These are phyloP conservation scores for Cryptococcus neoformans DNA, from an alignment of 1,284 basidiomycete genomes.

Conservation along the genomic window DNA sequence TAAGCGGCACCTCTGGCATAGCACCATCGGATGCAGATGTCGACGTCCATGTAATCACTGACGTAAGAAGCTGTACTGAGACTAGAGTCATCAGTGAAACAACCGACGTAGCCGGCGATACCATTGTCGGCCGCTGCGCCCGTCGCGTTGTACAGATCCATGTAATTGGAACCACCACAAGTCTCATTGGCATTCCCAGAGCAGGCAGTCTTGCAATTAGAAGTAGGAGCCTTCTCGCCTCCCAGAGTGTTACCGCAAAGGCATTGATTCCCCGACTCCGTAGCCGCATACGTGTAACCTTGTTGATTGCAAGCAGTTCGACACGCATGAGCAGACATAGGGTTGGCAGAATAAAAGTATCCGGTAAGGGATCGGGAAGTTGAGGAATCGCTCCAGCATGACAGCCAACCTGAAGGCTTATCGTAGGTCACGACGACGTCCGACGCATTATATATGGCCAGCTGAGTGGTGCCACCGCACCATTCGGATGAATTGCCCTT, in stretches of 20 bases:
- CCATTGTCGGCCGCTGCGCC: slow-evolving; percentile 12
- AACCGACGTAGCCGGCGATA: slow-evolving; percentile 19
- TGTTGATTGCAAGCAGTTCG: not conserved
- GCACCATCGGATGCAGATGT: slow-evolving; percentile 19
- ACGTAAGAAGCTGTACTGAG: not conserved
- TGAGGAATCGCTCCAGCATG: slow-evolving; percentile 20
- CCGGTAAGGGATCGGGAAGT: slow-evolving; percentile 10
- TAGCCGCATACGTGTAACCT: slow-evolving; percentile 1
- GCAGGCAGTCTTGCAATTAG: slow-evolving; percentile 17
- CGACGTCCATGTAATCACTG: slow-evolving; percentile 14
- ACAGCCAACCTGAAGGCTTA: slow-evolving; percentile 19
- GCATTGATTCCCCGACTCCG: slow-evolving; percentile 18
- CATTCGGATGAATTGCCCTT: slow-evolving; percentile 9
- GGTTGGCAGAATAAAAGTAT: slow-evolving; percentile 17
- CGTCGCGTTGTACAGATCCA: slow-evolving; percentile 19
- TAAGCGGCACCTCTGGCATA: slow-evolving; percentile 15
- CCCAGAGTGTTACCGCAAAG: slow-evolving; percentile 24
- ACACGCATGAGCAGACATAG: slow-evolving; percentile 15
- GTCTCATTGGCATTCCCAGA: slow-evolving; percentile 13
- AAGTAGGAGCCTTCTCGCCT: slow-evolving; percentile 14
- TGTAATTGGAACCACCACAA: slow-evolving; percentile 11
- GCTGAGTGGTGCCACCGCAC: slow-evolving; percentile 14
- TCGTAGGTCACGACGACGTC: not conserved
- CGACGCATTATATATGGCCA: slow-evolving; percentile 14
- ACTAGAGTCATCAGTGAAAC: slow-evolving; percentile 20